Evolutionary conservation across 306 rosid species (phyloP).

Genomic region (Mucuna pruriens): DNA sequence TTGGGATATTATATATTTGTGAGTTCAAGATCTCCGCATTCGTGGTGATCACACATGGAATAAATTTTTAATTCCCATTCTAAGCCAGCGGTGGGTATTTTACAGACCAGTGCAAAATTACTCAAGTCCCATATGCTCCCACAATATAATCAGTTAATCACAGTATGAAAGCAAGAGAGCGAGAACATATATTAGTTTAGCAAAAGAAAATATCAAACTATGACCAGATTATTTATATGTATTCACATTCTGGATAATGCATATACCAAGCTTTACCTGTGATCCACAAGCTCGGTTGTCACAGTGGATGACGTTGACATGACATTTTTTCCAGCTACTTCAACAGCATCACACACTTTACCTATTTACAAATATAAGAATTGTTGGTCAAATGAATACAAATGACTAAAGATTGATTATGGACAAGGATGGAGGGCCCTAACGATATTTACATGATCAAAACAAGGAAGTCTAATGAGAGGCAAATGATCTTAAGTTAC

Average conservation of each 20-base stretch:
- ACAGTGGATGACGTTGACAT: conserved; percentile 88
- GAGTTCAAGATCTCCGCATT: conserved; percentile 5
- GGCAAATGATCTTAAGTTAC: background rate
- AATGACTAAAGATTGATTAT: background rate
- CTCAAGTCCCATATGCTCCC: background rate
- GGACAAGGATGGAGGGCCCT: conserved; percentile 8
- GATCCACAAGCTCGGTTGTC: conserved; percentile 82
- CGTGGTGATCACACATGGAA: background rate
- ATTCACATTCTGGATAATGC: background rate
- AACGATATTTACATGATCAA: background rate
- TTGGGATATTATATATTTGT: background rate
- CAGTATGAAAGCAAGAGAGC: conserved; percentile 5
- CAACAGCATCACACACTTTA: conserved; percentile 92
- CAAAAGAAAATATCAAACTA: background rate
- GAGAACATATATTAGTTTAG: conserved; percentile 13
- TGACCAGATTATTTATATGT: background rate
- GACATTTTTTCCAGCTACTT: conserved; percentile 89
- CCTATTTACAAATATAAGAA: conserved; percentile 51
- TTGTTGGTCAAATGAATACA: background rate
- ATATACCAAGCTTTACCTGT: conserved; percentile 62
- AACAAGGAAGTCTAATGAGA: conserved; percentile 6
- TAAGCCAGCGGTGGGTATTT: background rate
- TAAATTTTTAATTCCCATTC: background rate
- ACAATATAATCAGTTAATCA: conserved; percentile 8
- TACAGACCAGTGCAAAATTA: conserved; percentile 2